These are phyloP conservation scores for Starmerella asiatica DNA, from an alignment of 805 yeast species.

Conservation along the genomic window DNA sequence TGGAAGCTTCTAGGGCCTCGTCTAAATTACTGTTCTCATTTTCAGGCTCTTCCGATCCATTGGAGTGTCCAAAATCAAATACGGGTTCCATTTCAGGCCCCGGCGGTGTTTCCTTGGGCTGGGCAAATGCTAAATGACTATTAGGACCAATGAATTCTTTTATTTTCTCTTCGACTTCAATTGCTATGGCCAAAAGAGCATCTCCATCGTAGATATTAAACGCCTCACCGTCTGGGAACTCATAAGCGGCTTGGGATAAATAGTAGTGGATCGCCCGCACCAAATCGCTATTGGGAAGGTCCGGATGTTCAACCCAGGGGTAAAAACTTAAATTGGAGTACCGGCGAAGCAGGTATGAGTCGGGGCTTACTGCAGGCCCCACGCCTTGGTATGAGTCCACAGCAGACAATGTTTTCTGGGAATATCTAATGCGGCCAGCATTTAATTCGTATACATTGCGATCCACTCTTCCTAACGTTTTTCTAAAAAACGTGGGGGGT, in stretches of 20 bases:
- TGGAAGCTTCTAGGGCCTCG: no score
- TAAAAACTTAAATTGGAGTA: constrained; percentile 6
- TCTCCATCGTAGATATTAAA: constrained; percentile 12
- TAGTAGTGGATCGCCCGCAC: constrained; percentile 14
- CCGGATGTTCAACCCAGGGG: constrained; percentile 15
- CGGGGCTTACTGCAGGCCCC: constrained; percentile 11
- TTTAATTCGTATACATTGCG: constrained; percentile 7
- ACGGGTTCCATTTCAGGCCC: no score
- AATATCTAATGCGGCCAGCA: constrained; percentile 7
- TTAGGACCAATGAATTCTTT: constrained; percentile 9
- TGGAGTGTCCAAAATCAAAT: no score
- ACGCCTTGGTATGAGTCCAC: neutral
- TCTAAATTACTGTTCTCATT: no score
- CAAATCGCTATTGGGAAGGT: constrained; percentile 12
- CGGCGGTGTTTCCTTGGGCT: neutral
- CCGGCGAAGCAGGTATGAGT: constrained; percentile 11
- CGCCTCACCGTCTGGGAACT: neutral
- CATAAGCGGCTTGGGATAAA: constrained; percentile 6
- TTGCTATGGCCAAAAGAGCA: constrained; percentile 14
- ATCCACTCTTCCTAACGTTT: neutral
- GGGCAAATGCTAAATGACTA: constrained; percentile 16
- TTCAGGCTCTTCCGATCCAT: no score
- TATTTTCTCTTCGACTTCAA: constrained; percentile 16
- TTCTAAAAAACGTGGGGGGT: no score
- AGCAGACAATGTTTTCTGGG: neutral